Evolutionary conservation across 2,329 filamentous ascomycete genomes (phyloP).

Genomic region (Ceratocystis smalleyi): DNA sequence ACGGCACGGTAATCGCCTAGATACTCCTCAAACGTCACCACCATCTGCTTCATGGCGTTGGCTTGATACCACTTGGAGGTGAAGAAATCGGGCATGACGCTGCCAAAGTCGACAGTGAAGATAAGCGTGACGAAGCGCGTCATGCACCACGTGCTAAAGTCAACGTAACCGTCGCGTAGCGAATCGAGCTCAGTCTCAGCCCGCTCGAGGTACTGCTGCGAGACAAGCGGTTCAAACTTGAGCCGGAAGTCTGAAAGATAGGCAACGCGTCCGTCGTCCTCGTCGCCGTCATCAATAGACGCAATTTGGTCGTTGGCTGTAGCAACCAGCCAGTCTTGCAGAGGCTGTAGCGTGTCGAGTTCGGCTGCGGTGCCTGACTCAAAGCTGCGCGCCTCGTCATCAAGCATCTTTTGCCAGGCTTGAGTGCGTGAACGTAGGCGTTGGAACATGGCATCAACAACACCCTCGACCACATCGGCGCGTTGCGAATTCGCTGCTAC

Average conservation of each 20-base stretch:
- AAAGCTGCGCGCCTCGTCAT: constrained; percentile 68
- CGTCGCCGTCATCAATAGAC: constrained; percentile 84
- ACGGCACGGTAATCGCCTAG: constrained; percentile 71
- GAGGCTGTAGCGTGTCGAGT: constrained; percentile 54
- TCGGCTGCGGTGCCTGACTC: constrained; percentile 38
- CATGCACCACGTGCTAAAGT: constrained; percentile 87
- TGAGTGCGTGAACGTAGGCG: constrained; percentile 70
- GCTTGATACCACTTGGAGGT: constrained; percentile 76
- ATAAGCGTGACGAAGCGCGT: constrained; percentile 72
- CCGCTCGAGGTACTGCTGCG: constrained; percentile 62
- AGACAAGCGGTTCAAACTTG: constrained; percentile 68
- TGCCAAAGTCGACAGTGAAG: constrained; percentile 75
- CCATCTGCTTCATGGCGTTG: constrained; percentile 83
- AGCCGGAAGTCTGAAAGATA: constrained; percentile 78
- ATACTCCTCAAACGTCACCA: constrained; percentile 91
- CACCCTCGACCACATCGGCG: constrained; percentile 81
- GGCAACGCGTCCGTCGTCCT: constrained; percentile 52
- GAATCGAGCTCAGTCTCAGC: constrained; percentile 56
- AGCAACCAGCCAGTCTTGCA: constrained; percentile 92
- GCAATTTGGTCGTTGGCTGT: constrained; percentile 98
- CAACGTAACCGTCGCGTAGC: constrained; percentile 82
- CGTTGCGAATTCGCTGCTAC: constrained; percentile 74
- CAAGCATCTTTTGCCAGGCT: constrained; percentile 74
- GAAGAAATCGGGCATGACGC: constrained; percentile 79
- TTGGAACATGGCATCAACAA: constrained; percentile 89